Conservation (phyloP, 1,284 basidiomycete species). For the Phlebopus sp. region DNA sequence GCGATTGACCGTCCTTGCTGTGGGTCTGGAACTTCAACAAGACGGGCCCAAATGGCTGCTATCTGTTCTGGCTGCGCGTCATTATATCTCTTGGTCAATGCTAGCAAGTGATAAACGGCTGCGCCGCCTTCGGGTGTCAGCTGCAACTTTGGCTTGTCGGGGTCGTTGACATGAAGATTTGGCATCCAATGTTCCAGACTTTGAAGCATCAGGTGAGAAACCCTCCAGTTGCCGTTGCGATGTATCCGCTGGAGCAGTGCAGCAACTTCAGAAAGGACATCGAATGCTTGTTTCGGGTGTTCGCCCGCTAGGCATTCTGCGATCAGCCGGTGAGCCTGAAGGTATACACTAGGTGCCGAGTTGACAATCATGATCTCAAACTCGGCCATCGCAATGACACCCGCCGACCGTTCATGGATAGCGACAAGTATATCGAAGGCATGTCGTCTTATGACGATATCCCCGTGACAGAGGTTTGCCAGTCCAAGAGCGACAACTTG, state of each 20-base stretch:
- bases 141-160: slow-evolving; percentile 21
- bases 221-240: slow-evolving; percentile 45
- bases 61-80: slow-evolving; percentile 82
- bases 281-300: slow-evolving; percentile 68
- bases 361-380: slow-evolving; percentile 80
- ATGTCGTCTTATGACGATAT: slow-evolving; percentile 63
- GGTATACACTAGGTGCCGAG: slow-evolving; percentile 73
- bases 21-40: slow-evolving; percentile 69
- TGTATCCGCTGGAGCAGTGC: slow-evolving; percentile 71
- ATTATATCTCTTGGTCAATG: slow-evolving; percentile 78
- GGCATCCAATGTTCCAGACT: slow-evolving; percentile 81
- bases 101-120: slow-evolving; percentile 81
- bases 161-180: slow-evolving; percentile 58
- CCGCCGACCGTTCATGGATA: slow-evolving; percentile 62
- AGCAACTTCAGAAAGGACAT: slow-evolving; percentile 74
- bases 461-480: slow-evolving; percentile 82
- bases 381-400: slow-evolving; percentile 62
- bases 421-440: slow-evolving; percentile 81
- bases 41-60: slow-evolving; percentile 74
- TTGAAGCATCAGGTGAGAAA: slow-evolving; percentile 60
- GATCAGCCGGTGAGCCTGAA: slow-evolving; percentile 77
- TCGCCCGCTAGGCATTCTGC: slow-evolving; percentile 80
- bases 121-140: slow-evolving; percentile 61
- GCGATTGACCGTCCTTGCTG: slow-evolving; percentile 79
- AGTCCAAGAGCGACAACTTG: slow-evolving; percentile 82